Conservation (phyloP, 2,329 filamentous ascomycete genomes). For the Tolypocladium pustulatum region DNA sequence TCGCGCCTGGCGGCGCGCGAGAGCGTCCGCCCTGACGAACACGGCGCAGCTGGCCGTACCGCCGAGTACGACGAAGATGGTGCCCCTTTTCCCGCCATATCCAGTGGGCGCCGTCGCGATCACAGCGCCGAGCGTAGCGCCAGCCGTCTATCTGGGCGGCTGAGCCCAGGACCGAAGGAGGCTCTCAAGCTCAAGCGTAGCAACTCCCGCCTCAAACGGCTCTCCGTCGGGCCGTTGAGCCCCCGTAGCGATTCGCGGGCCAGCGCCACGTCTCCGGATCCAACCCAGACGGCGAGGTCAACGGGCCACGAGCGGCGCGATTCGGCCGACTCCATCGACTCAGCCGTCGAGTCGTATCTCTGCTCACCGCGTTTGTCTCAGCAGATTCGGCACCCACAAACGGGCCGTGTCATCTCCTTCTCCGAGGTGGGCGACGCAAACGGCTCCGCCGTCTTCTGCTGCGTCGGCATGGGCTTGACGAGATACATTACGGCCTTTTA, state of each 20-base stretch:
- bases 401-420: constrained; percentile 82
- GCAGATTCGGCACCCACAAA: constrained; percentile 76
- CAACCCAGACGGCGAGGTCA: constrained; percentile 18
- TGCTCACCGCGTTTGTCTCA: constrained; percentile 77
- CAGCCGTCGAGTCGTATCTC: constrained; percentile 78
- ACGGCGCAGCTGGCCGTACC: constrained; percentile 11
- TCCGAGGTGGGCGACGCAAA: constrained; percentile 92
- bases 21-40: no score
- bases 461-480: constrained; percentile 94
- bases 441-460: constrained; percentile 88
- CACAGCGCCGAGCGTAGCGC: constrained; percentile 34
- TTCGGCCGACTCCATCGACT: constrained; percentile 79
- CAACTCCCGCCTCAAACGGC: constrained; percentile 47
- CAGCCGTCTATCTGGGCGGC: constrained; percentile 36
- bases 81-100: constrained; percentile 59
- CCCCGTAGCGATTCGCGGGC: constrained; percentile 27
- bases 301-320: constrained; percentile 60
- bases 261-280: constrained; percentile 16
- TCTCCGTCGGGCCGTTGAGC: constrained; percentile 37
- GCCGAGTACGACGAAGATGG: constrained; percentile 40
- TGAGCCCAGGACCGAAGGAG: constrained; percentile 37
- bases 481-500: constrained; percentile 96
- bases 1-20: no score
- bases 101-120: constrained; percentile 46
- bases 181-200: constrained; percentile 39